Evolutionary conservation across 192 early-diverging fungal species (phyloP).

Genomic region (Coemansia sp.): DNA sequence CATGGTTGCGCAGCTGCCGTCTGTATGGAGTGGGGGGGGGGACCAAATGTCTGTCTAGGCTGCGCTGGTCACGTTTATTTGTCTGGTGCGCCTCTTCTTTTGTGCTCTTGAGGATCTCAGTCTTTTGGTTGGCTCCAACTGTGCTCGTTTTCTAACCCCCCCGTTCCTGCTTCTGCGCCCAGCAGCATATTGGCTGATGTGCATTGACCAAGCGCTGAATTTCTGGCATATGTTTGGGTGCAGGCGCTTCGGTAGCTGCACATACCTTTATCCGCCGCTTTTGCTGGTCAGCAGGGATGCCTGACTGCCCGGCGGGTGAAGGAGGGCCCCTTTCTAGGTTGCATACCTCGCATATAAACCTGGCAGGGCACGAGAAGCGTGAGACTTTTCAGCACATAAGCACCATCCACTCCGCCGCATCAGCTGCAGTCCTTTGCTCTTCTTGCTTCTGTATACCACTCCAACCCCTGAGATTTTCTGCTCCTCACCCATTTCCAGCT

Average conservation of each 20-base stretch:
- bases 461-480: background rate
- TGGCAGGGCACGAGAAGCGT: conserved; percentile 24
- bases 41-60: background rate
- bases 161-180: conserved; percentile 8
- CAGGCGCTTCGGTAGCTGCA: background rate
- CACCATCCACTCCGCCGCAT: conserved; percentile 1
- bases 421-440: background rate
- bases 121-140: conserved; percentile 13
- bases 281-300: background rate
- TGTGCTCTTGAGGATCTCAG: conserved; percentile 5
- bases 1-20: background rate
- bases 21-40: background rate
- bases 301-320: background rate
- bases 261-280: background rate
- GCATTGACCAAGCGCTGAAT: conserved; percentile 2
- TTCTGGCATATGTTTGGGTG: background rate
- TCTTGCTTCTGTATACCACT: background rate
- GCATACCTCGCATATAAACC: background rate
- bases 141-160: conserved; percentile 1
- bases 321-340: conserved; percentile 1
- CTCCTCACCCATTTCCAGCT: background rate
- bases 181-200: conserved; percentile 18
- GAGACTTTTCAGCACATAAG: conserved; percentile 32
- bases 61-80: conserved; percentile 3
- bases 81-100: background rate